A percentile compares a stretch with the other conserved stretches of the same genome.
Conservation (phyloP, 2,329 filamentous ascomycete species). For the Mycogone perniciosa region DNA sequence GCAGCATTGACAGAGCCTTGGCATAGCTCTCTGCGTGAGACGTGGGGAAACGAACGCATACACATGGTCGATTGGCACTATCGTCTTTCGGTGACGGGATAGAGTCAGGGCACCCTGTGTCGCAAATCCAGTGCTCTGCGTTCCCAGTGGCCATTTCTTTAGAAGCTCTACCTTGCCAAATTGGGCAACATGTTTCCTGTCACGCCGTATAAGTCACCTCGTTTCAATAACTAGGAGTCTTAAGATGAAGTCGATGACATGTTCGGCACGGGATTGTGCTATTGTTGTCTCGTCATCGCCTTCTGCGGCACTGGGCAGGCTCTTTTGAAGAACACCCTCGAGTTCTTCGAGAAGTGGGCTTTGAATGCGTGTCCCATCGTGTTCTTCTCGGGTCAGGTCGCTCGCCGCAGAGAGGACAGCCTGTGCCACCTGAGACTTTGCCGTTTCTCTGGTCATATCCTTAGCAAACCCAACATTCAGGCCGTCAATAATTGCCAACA, state of each 20-base stretch:
- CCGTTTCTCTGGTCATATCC: background rate
- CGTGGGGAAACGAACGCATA: slow-evolving; percentile 8
- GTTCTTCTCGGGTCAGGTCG: background rate
- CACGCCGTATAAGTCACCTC: background rate
- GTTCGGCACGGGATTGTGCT: too few species aligned
- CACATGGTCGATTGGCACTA: background rate
- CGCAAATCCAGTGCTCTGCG: background rate
- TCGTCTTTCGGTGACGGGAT: background rate
- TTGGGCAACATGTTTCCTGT: background rate
- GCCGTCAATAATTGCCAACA: background rate
- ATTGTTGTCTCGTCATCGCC: too few species aligned
- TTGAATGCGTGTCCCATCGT: too few species aligned
- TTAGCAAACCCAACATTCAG: background rate
- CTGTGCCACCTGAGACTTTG: background rate
- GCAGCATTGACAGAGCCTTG: slow-evolving; percentile 5
- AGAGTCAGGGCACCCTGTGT: background rate
- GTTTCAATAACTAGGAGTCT: background rate
- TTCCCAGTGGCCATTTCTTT: background rate
- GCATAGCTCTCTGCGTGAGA: slow-evolving; percentile 7
- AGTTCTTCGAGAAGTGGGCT: too few species aligned
- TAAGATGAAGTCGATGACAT: too few species aligned
- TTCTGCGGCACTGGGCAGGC: too few species aligned
- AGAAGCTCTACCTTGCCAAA: background rate
- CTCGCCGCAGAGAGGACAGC: background rate
- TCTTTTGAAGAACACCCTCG: too few species aligned